Evolutionary conservation across 108 stramenopile genomes (phyloP), one percentile per base, ranked within the genome.

Genomic region (Schizochytrium sp.): DNA sequence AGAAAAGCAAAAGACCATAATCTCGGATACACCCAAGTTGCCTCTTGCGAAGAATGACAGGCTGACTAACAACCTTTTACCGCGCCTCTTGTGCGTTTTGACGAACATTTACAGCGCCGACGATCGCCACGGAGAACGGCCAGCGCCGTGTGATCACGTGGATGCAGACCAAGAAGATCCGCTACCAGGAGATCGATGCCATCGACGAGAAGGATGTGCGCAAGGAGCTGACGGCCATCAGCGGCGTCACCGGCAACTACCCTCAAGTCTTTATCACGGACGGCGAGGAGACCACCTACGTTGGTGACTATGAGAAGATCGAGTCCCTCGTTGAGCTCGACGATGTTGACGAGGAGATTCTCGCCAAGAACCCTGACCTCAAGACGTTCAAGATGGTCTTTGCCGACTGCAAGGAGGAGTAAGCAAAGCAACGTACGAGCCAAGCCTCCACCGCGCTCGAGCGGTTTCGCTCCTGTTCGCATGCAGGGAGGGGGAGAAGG

Each of bases 121-220:
- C 76, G 43, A 83, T 53, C 23, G 76, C 45, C 25, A n/a, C 45
- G 76, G 76, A 83, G 51, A 83, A 83, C 23, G n/a, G 25, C 43
- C 76, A 83, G 76, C 19, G 76, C n/a, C 45, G 51, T 18, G 76
- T 83, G 51, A 83, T 83, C 76, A 83, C 76, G 43, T 83, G 76
- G 76, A 83, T 83, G 76, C 76, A 83, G 76, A 83, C 76, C 76
- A 83, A 83, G 76, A 47, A 83, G 48, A 83, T 83, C 76, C 45
- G 51, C 51, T 83, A 83, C 76, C 19, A 83, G 76, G 76, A 83
- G 76, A 3, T 83, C 48, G 76, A 83, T 45, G 76, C 76, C 25
- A 28, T 83, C 23, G 6, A 55, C 76, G 76, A 83, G 19, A 83
- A 83, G 76, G 76, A 47, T 28, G 51, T 53, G n/a, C 76, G 76